Evolutionary conservation across 306 rosid species (phyloP).

Genomic region (Potentilla sterilis): DNA sequence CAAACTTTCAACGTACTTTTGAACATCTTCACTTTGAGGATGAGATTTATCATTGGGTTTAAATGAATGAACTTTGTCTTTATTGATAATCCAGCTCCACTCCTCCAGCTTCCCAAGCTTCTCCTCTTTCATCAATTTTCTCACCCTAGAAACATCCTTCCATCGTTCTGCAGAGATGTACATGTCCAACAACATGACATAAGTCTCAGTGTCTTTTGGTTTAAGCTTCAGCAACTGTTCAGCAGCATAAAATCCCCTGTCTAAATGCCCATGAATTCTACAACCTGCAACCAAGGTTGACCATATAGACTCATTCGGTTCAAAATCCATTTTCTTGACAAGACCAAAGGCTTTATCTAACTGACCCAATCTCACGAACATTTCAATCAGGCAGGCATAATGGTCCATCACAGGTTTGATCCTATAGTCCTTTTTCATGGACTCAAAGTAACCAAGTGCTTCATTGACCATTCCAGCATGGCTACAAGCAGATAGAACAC

Average conservation of each 20-base stretch:
- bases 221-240: slow-evolving; percentile 67
- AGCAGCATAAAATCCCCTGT: slow-evolving; percentile 66
- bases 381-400: slow-evolving; percentile 67
- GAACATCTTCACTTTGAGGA: slow-evolving; percentile 31
- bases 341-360: slow-evolving; percentile 68
- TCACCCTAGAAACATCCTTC: slow-evolving; percentile 67
- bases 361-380: slow-evolving; percentile 66
- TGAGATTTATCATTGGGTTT: slow-evolving; percentile 56
- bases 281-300: slow-evolving; percentile 69
- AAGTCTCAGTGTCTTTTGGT: slow-evolving; percentile 63
- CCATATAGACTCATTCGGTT: slow-evolving; percentile 74
- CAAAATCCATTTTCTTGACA: slow-evolving; percentile 59
- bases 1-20: slow-evolving; percentile 53
- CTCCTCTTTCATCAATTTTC: slow-evolving; percentile 69
- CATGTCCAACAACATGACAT: slow-evolving; percentile 52
- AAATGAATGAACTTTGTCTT: slow-evolving; percentile 64
- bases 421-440: slow-evolving; percentile 72
- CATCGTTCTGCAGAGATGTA: slow-evolving; percentile 56
- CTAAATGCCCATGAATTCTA: slow-evolving; percentile 59
- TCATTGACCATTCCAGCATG: slow-evolving; percentile 71
- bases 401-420: slow-evolving; percentile 90
- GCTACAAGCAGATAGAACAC: slow-evolving; percentile 82
- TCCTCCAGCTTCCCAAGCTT: slow-evolving; percentile 54
- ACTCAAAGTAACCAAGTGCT: slow-evolving; percentile 66
- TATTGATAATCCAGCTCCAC: slow-evolving; percentile 92